Conservation (phyloP, 768 basidiomycete species). For the Collybia nuda region DNA sequence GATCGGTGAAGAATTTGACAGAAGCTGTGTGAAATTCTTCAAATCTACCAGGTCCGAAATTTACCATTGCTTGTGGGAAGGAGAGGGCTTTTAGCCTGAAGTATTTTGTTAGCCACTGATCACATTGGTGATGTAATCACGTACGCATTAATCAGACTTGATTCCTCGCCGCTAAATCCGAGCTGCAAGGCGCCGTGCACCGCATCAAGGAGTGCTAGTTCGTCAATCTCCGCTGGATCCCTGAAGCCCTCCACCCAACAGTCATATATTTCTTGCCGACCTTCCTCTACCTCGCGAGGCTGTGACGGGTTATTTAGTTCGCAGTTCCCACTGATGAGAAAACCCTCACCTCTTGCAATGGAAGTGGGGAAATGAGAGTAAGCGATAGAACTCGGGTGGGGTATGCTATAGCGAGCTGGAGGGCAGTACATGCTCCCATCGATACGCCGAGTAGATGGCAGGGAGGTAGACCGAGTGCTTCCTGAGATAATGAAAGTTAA, state of each 20-base stretch:
- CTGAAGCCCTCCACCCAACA: constrained; percentile 9
- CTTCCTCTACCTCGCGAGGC: constrained; percentile 30
- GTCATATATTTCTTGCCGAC: constrained; percentile 30
- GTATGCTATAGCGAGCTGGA: constrained; percentile 29
- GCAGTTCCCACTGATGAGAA: background rate
- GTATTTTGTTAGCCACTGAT: background rate
- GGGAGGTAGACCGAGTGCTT: constrained; percentile 31
- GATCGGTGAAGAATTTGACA: constrained; percentile 30
- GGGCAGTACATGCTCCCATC: constrained; percentile 31
- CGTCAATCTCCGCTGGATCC: constrained; percentile 3
- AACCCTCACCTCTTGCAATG: constrained; percentile 27
- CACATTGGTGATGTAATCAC: background rate
- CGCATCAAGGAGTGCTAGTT: constrained; percentile 4
- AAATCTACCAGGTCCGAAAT: constrained; percentile 25
- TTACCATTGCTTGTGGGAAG: constrained; percentile 18
- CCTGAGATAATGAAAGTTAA: constrained; percentile 16
- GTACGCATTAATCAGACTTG: constrained; percentile 22
- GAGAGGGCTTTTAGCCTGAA: constrained; percentile 21
- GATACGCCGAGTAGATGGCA: constrained; percentile 39
- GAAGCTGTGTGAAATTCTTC: constrained; percentile 28
- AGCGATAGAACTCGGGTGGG: constrained; percentile 33
- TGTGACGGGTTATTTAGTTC: constrained; percentile 7
- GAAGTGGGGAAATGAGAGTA: constrained; percentile 34
- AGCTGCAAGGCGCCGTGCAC: constrained; percentile 19
- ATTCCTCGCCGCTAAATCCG: constrained; percentile 24